Base-by-base conservation (phyloP, 805 yeast species). In the Lipomyces spencermartinsiae region DNA sequence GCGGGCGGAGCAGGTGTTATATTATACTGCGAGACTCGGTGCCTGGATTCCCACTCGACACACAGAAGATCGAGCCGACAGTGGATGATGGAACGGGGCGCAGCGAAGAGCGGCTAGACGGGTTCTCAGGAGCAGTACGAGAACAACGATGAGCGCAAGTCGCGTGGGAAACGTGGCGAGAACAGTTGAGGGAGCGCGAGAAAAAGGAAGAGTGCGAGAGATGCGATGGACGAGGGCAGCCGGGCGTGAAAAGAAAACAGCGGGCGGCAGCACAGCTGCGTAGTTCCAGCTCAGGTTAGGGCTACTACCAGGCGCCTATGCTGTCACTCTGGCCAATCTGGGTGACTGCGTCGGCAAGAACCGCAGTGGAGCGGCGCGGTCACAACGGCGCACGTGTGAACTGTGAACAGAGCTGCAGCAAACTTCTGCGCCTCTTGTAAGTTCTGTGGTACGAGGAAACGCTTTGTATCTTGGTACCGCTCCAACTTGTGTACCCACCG, bases 91-190 rank as follows among this genome's bases (percentile, higher is more conserved):
- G 14, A 37, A 14, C 43, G 43, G 14, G 43, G 43, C 43, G 14
- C 43, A 37, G 43, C 16, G n/a, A 37, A 37, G 43, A 37, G 16
- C 6, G 43, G 43, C 43, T 5, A 37, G 43, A 12, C 14, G 43
- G 16, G 9, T 37, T 14, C 19, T 22, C 33, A 12, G 16, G 60
- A 57, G 1, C 60, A 57, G 51, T 19, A 31, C 31, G 25, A 57
- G 53, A n/a, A 57, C 25, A 16, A 14, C 4, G 31, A 22, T 33
- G 55, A n/a, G 56, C n/a, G 62, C 61, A 3, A n/a, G 12, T 35
- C 56, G 58, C 61, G 37, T 46, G 58, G 58, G 9, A 58, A 55
- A 55, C 34, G 37, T 55, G 37, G 58, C 34, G 37, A 34, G 37
- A 55, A 55, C 34, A 55, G 37, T 7, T 55, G 58, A 55, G 34